Evolutionary conservation across 768 basidiomycete species (phyloP), one percentile per base, ranked within the genome.

Genomic region (Leccinum uliginosum): DNA sequence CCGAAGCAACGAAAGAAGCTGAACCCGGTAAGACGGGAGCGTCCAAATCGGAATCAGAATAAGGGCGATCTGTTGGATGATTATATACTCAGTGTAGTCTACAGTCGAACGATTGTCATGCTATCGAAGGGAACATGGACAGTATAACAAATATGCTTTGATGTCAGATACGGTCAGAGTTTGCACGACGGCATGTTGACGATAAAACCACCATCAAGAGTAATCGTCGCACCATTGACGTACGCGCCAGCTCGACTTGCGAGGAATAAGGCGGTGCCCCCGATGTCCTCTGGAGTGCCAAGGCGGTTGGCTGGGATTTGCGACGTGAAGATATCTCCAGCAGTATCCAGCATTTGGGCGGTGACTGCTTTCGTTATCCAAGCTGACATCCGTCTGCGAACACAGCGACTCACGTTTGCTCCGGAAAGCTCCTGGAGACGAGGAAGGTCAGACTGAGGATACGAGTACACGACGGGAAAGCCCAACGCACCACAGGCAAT

Each of bases 251-350:
- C 85, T 34, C 77, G 76, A 53, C 82, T 81, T 12, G 82, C 74
- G 15, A 89, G 74, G 75, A 80, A 89, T 55, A 89, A 62, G 44
- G 80, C 83, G 17, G 84, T 75, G 0, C 83, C 86, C 1, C 78
- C 83, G 23, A 88, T 78, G 62, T 89, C 87, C 64, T 86, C 83
- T 2, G 83, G 78, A 19, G 74, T 76, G 5, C 87, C 86, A 48
- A 87, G 79, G 10, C 84, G 74, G 15, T 71, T 73, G 51, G 80
- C 69, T 3, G 85, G 84, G 19, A 83, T 71, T 23, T 65, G 63
- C 0, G 70, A 70, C 7, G 76, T 64, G 54, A 87, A 71, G 10
- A 65, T 57, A 11, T 82, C 76, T 34, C 82, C 78, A 15, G 68
- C 63, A 4, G 71, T 68, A 21, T 77, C 74, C 34, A 87, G 69